Evolutionary conservation across 208 protist species (phyloP), one percentile per base, ranked within the genome.

Genomic region (Lotmaria passim): DNA sequence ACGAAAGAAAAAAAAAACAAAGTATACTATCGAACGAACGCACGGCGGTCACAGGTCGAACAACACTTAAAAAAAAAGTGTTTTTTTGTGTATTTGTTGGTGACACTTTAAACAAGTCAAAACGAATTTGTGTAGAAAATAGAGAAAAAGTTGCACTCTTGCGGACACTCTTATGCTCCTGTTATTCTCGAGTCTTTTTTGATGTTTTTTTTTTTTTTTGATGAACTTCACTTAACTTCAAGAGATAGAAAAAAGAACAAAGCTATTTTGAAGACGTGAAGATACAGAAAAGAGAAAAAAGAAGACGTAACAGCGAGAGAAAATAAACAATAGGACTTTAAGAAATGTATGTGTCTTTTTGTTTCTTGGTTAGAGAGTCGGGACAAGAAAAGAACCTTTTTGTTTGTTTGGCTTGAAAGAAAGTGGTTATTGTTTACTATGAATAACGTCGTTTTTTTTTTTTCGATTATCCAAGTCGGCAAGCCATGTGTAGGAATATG

Each of bases 71-170:
- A 53, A 26, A 48, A 34, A 44, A 15, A 26, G 26, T 51, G 10
- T 63, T 34, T 64, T 62, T 69, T 50, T 48, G 38, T 47, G 26
- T 48, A 38, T 65, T 64, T 60, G 50, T 63, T 43, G 28, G 2
- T 36, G 34, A 55, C 21, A 55, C 41, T 6, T n/a, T 26, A 33
- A 64, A 34, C 58, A 41, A 31, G 26, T 46, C 61, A 41, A 59
- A 31, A 41, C 26, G 31, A 28, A 63, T 47, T n/a, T n/a, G n/a
- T n/a, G n/a, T n/a, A n/a, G 57, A 17, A 59, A 64, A 73, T 31
- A 11, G 41, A 67, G 23, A 55, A 47, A 57, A 68, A 38, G 31
- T 56, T 34, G 39, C 33, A 46, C 8, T 66, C 19, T 34, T 3
- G 24, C 56, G 60, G 46, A 36, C 36, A 62, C 56, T 47, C 28